Evolutionary conservation across 495 filamentous ascomycete genomes (phyloP).

Genomic region (Pyrenopolyporus hunteri): DNA sequence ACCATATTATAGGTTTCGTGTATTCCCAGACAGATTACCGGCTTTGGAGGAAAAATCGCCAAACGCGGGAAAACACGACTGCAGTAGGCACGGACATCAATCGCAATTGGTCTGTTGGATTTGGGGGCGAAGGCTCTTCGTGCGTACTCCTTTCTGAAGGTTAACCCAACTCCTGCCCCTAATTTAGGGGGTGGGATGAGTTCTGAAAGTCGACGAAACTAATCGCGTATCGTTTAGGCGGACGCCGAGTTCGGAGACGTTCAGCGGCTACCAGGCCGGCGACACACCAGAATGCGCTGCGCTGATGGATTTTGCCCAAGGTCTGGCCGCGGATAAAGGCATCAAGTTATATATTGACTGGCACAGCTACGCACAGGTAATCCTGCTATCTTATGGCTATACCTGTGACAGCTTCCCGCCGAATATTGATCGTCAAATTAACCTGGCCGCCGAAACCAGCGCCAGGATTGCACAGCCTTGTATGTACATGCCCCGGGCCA

Average conservation of each 20-base stretch:
- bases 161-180: too few species aligned
- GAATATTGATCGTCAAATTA: constrained; percentile 56
- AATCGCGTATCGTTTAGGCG: too few species aligned
- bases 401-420: constrained; percentile 45
- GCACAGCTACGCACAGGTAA: constrained; percentile 63
- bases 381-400: constrained; percentile 47
- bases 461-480: constrained; percentile 50
- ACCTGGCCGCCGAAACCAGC: constrained; percentile 47
- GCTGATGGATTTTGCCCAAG: constrained; percentile 43
- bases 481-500: background rate
- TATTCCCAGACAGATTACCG: constrained; percentile 65
- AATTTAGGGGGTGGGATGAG: too few species aligned
- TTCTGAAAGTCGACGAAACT: too few species aligned
- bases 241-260: constrained; percentile 60
- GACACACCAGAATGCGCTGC: constrained; percentile 24
- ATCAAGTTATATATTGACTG: constrained; percentile 67
- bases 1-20: constrained; percentile 55
- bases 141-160: too few species aligned
- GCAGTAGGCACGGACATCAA: constrained; percentile 68
- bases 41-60: constrained; percentile 70
- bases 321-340: constrained; percentile 49
- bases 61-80: constrained; percentile 47
- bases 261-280: constrained; percentile 49
- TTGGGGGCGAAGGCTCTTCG: constrained; percentile 56
- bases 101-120: constrained; percentile 63